A percentile compares a stretch with the other conserved stretches of the same genome.
Conservation (phyloP, 192 early-diverging fungal genomes). For the Backusella psychrophila region DNA sequence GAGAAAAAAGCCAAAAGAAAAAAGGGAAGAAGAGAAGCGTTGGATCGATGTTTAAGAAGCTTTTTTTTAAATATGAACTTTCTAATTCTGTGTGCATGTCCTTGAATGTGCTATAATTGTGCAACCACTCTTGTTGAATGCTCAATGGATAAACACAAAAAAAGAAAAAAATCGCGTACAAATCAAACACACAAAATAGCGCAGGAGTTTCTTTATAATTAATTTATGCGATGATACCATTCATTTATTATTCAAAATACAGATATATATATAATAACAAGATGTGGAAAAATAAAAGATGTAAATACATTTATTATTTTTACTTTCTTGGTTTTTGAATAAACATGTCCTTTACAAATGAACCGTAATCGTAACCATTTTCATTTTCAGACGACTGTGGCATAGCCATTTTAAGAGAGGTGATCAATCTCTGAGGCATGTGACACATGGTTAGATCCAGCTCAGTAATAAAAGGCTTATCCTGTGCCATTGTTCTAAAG, state of each 20-base stretch:
- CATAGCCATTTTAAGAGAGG: constrained; percentile 74
- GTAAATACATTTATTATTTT: constrained; percentile 1
- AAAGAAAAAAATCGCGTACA: too few relatives aligned
- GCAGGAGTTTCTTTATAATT: not conserved
- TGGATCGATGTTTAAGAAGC: not conserved
- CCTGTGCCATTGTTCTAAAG: constrained; percentile 82
- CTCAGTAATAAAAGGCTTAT: constrained; percentile 87
- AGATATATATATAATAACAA: not conserved
- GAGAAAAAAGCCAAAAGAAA: not conserved
- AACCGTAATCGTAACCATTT: constrained; percentile 77
- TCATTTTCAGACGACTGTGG: constrained; percentile 46
- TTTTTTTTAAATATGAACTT: not conserved
- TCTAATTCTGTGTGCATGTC: not conserved
- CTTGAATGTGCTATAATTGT: not conserved
- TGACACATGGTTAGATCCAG: constrained; percentile 78
- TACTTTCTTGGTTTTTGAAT: constrained; percentile 6
- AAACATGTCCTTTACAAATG: constrained; percentile 70
- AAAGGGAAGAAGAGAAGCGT: not conserved
- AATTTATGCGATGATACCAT: not conserved
- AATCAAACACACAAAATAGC: not conserved
- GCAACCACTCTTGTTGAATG: not conserved
- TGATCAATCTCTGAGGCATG: constrained; percentile 70
- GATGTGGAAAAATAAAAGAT: not conserved
- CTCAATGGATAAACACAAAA: not conserved
- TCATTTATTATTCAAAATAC: not conserved